phyloP scores from a whole-genome alignment of 2,329 filamentous ascomycete genomes.

The Claviceps fusiformis region DNA sequence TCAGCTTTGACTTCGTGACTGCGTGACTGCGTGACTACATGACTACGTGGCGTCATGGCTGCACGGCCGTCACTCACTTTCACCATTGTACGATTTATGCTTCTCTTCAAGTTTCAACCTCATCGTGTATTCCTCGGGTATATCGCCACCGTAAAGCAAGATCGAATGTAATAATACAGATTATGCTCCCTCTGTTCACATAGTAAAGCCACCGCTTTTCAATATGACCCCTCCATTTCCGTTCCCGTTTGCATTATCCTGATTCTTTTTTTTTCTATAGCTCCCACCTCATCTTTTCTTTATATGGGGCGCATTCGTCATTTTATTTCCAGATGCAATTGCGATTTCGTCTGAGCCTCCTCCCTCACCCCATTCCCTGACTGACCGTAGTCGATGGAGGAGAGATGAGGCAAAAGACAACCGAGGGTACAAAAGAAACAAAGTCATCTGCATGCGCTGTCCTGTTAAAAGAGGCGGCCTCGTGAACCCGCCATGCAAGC shows the following conservation, averaged over 20 bases:
- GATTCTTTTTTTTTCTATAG: background rate
- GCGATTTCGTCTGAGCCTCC: too few species aligned
- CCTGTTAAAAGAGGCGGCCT: background rate
- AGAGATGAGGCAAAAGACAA: too few species aligned
- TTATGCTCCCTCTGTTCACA: background rate
- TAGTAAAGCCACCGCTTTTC: background rate
- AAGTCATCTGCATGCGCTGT: background rate
- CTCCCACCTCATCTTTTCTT: background rate
- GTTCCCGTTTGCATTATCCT: background rate
- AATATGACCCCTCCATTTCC: background rate
- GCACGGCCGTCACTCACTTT: background rate
- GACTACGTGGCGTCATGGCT: too few species aligned
- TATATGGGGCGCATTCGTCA: background rate
- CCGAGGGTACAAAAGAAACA: too few species aligned
- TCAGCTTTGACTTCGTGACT: too few species aligned
- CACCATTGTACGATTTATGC: background rate
- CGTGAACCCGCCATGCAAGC: background rate
- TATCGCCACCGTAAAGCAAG: constrained; percentile 8
- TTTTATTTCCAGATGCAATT: background rate
- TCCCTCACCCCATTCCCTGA: too few species aligned
- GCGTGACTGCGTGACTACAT: too few species aligned
- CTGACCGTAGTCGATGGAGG: too few species aligned
- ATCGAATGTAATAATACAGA: constrained; percentile 9
- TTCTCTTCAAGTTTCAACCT: background rate
- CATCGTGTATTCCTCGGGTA: constrained; percentile 6